Evolutionary conservation across 176 grass and related monocot genomes (phyloP).

Genomic region (Hyparrhenia diplandra): DNA sequence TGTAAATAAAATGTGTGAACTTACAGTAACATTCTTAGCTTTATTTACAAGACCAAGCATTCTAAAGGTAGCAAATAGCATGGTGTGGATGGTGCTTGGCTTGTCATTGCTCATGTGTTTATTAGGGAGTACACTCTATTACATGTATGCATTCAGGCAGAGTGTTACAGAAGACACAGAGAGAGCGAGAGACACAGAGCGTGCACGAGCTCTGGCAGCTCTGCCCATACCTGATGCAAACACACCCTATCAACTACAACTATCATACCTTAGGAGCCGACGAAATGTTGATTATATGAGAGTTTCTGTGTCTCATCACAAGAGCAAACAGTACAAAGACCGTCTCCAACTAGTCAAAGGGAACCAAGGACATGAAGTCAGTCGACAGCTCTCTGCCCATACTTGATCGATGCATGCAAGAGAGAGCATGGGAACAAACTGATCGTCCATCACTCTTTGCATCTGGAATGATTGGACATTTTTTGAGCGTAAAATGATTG

Average conservation of each 20-base stretch:
- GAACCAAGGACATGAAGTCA: slow-evolving; percentile 24
- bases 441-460: slow-evolving; percentile 26
- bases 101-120: background rate
- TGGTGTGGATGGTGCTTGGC: background rate
- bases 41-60: no score
- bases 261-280: background rate
- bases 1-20: background rate
- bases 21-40: no score
- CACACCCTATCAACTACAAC: background rate
- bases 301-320: background rate
- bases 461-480: slow-evolving; percentile 4
- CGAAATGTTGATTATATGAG: background rate
- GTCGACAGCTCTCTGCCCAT: slow-evolving; percentile 31
- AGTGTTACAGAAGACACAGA: no score
- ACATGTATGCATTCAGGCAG: no score
- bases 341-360: slow-evolving; percentile 14
- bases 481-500: no score
- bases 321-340: background rate
- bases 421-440: slow-evolving; percentile 30
- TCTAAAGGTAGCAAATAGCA: no score
- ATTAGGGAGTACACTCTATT: no score
- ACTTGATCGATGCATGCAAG: background rate
- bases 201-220: background rate
- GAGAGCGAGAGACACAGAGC: no score
- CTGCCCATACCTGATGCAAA: background rate